Evolutionary conservation across 306 rosid species (phyloP), one percentile per base, ranked within the genome.

Genomic region (Abrus precatorius): DNA sequence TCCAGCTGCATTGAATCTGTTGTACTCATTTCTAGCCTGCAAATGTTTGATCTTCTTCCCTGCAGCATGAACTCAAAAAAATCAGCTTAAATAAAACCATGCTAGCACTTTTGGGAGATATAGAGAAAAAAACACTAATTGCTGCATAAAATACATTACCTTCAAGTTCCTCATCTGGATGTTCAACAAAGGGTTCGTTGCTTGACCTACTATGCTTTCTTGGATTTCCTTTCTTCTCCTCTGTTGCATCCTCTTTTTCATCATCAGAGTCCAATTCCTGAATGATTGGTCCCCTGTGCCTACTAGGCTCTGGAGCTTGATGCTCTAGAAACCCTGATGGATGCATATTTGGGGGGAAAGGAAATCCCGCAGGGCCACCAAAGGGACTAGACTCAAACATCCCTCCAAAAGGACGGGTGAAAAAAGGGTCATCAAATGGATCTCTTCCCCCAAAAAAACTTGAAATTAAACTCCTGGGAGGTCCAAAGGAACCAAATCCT

Each of bases 391-490:
- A 63, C 32, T 78, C 86, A 2, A 89, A 54, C 89, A 92, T 83
- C 80, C 97, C 88, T 76, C 94, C 94, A 32, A 95, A 86, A 1
- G 98, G 99, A 41, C 74, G 87, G 54, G 86, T 84, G 80, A 93
- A 93, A 85, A 93, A 95, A 63, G 97, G 97, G 20, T 93, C 98
- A 38, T 90, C 90, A 81, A 95, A 93, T 9, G 97, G 94, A 40
- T 90, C 83, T 84, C 94, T 83, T 67, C 90, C 94, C 73, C 97
- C 94, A 27, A 90, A 86, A 32, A 93, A 14, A 74, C 75, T 64
- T 12, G 99, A 82, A 13, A 88, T 1, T 29, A 93, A 75, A 84
- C 87, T 85, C 74, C 91, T 45, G 12, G 86, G 88, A 70, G 90
- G 90, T 47, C 92, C 93, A 74, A 88, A 83, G 14, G 92, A 75